Conservation (phyloP, 305 asterid genomes). For the Fraxinus paxiana region DNA sequence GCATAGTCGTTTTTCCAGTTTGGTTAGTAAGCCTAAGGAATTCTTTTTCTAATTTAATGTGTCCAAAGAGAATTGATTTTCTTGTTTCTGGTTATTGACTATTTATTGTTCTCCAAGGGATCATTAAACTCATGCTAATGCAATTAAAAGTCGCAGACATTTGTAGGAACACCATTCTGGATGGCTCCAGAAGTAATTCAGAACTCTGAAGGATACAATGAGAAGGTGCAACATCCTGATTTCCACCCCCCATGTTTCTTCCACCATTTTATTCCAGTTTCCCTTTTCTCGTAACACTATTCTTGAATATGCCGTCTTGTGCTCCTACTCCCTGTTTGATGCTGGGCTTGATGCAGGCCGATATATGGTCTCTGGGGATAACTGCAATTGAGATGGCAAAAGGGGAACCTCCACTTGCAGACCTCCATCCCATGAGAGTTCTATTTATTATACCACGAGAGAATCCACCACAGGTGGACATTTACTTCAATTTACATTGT, state of each 20-base stretch:
- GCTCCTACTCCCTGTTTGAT: not conserved
- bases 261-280: not conserved
- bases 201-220: conserved; percentile 90
- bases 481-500: conserved; percentile 18
- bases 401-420: conserved; percentile 97
- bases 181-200: conserved; percentile 99
- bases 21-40: conserved; percentile 1
- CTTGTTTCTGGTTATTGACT: conserved; percentile 17
- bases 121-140: conserved; percentile 44
- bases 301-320: conserved; percentile 14
- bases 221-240: conserved; percentile 51
- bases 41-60: not conserved
- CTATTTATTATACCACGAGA: conserved; percentile 94
- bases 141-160: conserved; percentile 65
- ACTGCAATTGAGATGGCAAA: conserved; percentile 95
- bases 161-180: conserved; percentile 98
- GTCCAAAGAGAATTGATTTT: conserved; percentile 5
- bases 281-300: conserved; percentile 6
- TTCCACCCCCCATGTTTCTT: not conserved
- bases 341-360: conserved; percentile 67
- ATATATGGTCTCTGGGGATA: conserved; percentile 94
- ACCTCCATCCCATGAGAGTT: conserved; percentile 95
- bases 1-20: conserved; percentile 10
- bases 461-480: conserved; percentile 86
- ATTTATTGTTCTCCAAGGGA: conserved; percentile 26